phyloP scores from a whole-genome alignment of 202 grass and related monocot species.

The Sporobolus alterniflorus region DNA sequence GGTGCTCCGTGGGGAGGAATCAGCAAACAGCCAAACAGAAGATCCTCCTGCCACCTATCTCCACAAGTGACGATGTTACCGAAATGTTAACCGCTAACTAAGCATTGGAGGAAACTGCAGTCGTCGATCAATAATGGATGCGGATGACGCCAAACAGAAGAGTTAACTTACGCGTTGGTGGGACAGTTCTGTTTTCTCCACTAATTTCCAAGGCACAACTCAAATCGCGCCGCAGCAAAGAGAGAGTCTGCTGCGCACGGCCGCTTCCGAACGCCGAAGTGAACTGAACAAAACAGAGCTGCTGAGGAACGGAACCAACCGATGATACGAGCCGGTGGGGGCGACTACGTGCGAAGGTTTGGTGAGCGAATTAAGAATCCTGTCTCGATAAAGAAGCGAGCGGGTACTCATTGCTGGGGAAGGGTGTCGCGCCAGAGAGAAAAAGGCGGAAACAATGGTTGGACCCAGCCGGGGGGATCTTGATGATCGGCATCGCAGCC shows the following conservation, averaged over 20 bases:
- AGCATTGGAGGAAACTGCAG: background rate
- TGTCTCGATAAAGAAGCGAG: background rate
- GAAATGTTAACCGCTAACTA: background rate
- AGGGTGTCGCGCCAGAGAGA: slow-evolving; percentile 35
- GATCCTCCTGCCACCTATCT: background rate
- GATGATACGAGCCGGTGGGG: background rate
- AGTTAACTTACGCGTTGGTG: slow-evolving; percentile 29
- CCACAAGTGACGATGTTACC: background rate
- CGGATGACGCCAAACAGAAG: slow-evolving; percentile 11
- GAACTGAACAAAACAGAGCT: slow-evolving; percentile 14
- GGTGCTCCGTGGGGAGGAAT: background rate
- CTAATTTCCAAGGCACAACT: background rate
- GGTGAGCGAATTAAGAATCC: slow-evolving; percentile 17
- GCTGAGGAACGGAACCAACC: background rate
- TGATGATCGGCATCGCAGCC: slow-evolving; percentile 41
- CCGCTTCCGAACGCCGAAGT: background rate
- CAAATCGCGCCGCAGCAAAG: slow-evolving; percentile 24
- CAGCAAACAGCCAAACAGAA: background rate
- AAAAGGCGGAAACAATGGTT: slow-evolving; percentile 56
- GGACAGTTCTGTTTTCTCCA: background rate
- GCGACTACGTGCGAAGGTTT: background rate
- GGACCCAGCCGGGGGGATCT: slow-evolving; percentile 47
- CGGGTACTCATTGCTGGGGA: slow-evolving; percentile 37
- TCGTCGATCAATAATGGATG: slow-evolving; percentile 15
- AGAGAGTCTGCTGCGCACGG: slow-evolving; percentile 11